Base-by-base conservation (phyloP, 345 rosid genomes). In the Eucalyptus pauciflora region DNA sequence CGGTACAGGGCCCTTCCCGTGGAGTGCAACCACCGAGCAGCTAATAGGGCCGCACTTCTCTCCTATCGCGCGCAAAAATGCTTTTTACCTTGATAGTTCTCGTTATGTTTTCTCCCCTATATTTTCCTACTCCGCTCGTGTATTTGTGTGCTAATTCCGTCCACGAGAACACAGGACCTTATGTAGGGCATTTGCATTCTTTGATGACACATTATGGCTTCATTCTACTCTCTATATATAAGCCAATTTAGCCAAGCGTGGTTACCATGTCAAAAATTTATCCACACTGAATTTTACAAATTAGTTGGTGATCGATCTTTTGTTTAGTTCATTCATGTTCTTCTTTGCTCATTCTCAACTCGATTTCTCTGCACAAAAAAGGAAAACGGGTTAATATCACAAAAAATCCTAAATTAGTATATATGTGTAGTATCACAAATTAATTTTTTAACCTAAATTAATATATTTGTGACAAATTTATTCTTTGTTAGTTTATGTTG, bases 401-500 rank as follows among this genome's bases (percentile, higher is more conserved):
- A 1, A 24, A 56, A 56, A 24, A 56, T 56, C 0, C 1, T 25
- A 56, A 56, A 56, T 22, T 56, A 2, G 2, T 24, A 18, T 56
- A 24, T 9, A 4, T 10, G 5, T 56, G 37, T 33, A 33, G 37
- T 2, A 56, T 25, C 13, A 56, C 6, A 56, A 56, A 24, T 56
- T 56, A 9, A 56, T 0, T 56, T 24, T 24, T 56, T 56, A 25
- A 56, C 4, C 0, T 9, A 56, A 56, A 56, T 1, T 8, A 1
- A 0, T 24, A 8, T 56, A 9, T 2, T 24, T 4, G 13, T 9
- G 13, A 56, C 0, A 24, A 24, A 56, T 56, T 10, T 56, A 24
- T 0, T 24, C 0, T 4, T 0, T 0, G 0, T 56, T 56, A 56
- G 1, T 56, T 24, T 51, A 0, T 5, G 4, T 0, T 56, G 0